phyloP scores from a whole-genome alignment of 78 protist species.

The Corallochytrium limacisporum region DNA sequence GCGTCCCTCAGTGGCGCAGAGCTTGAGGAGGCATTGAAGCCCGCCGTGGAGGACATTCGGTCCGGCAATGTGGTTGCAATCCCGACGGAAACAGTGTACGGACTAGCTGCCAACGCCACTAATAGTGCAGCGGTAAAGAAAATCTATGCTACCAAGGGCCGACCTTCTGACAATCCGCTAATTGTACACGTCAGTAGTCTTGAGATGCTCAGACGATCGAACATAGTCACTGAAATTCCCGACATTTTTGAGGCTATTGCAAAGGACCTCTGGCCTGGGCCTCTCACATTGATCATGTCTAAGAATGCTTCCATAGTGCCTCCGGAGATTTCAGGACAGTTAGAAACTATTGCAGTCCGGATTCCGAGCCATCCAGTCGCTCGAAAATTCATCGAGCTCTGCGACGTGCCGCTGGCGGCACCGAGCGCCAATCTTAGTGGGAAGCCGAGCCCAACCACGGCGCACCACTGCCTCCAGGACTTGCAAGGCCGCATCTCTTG shows the following conservation, averaged over 20 bases:
- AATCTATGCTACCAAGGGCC: background rate
- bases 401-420: background rate
- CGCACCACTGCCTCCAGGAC: slow-evolving; percentile 1
- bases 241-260: too few species aligned
- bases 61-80: background rate
- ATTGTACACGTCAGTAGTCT: background rate
- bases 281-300: slow-evolving; percentile 4
- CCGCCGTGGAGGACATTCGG: background rate
- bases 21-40: too few species aligned
- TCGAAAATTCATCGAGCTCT: background rate
- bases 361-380: slow-evolving; percentile 3
- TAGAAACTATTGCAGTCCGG: slow-evolving; percentile 17
- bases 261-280: slow-evolving; percentile 29
- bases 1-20: too few species aligned
- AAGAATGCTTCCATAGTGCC: background rate
- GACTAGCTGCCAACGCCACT: background rate
- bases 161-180: background rate
- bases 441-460: slow-evolving; percentile 10
- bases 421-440: slow-evolving; percentile 21
- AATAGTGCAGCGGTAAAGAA: background rate
- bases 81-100: background rate
- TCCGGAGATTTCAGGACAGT: background rate
- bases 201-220: background rate
- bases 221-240: too few species aligned
- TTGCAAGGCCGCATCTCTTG: background rate